Base-by-base conservation (phyloP, 371 early-diverging fungal genomes). In the Mortierella sp. region DNA sequence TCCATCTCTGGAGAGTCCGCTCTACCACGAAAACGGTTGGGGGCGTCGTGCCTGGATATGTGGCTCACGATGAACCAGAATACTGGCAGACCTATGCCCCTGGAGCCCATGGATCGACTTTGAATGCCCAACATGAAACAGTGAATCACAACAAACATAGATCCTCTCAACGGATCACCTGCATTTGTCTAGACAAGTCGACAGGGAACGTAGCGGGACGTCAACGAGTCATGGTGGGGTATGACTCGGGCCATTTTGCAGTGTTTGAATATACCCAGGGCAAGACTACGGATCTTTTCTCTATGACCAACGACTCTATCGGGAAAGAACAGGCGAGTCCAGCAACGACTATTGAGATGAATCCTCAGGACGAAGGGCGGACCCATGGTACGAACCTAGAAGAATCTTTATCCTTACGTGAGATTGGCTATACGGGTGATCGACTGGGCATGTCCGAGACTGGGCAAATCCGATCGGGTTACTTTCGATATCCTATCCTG, bases 221-320 rank as follows among this genome's bases (percentile, higher is more conserved):
- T 63, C 76, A 75, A 60, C 66, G 66, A 16, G 76, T 67, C 60
- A 64, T 77, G 73, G 73, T 77, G 18, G 79, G 72, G 37, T 72
- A 66, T 26, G 47, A 48, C 7, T 65, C 79, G 11, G 79, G 79
- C 1, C 72, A 77, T 19, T 72, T 77, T 30, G 62, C 79, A 0
- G 44, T 77, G 23, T 72, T 77, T 57, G 73, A 72, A 29, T 72
- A 75, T 43, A 7, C 25, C 0, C 44, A 30, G 16, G 57, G 29
- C 18, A 16, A 30, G 12, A 30, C 0, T 15, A 15, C 18, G 9
- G 37, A 37, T 9, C 37, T 37, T 37, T 37, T 37, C 37, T 37
- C 37, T 9, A 9, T 37, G 37, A 37, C 1, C 14, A 45, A 67
- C 7, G 52, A 16, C 3, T 6, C 11, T 28, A 3, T 14, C 44